Evolutionary conservation across 1,284 basidiomycete species (phyloP), one percentile per base, ranked within the genome.

Genomic region (Irpex sp.): DNA sequence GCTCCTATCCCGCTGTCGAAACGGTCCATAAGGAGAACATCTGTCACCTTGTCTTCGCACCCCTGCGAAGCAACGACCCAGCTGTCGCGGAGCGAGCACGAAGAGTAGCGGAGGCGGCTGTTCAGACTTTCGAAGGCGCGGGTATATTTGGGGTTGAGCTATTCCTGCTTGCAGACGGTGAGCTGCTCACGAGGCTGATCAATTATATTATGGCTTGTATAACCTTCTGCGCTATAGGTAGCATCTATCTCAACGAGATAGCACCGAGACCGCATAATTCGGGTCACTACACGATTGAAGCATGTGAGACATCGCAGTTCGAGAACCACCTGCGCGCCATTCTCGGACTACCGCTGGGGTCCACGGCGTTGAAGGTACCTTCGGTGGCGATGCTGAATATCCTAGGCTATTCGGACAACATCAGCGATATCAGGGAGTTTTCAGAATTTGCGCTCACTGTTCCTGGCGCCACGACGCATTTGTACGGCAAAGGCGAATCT

Each of bases 261-360:
- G 97, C 97, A 0, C 97, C 97, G n/a, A 86, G 97, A 21, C 97
- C 97, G 0, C 97, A 99, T 77, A 99, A 99, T 78, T 98, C 96
- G 7, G 97, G 97, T 0, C 97, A 99, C 76, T 98, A 98, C 78
- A 98, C 97, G n/a, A 98, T 99, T 73, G 97, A 98, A 78, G 96
- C 97, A 0, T 97, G 94, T 76, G 84, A 94, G 69, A 93, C 95
- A 2, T 98, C 95, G 11, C 97, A 99, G 78, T 99, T 96, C 79
- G 96, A 97, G 76, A 98, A 98, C 72, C 97, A 99, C 76, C 88
- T 99, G 48, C 94, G 96, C 38, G 94, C 96, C n/a, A 96, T 99
- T 74, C 87, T 98, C 19, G 86, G 85, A 48, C 83, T 98, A 8
- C 96, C 97, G 1, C 85, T 99, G 15, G 97, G 97, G 21, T 93